Base-by-base conservation (phyloP, 2,329 filamentous ascomycete species). In the Tympanopsis confertula region DNA sequence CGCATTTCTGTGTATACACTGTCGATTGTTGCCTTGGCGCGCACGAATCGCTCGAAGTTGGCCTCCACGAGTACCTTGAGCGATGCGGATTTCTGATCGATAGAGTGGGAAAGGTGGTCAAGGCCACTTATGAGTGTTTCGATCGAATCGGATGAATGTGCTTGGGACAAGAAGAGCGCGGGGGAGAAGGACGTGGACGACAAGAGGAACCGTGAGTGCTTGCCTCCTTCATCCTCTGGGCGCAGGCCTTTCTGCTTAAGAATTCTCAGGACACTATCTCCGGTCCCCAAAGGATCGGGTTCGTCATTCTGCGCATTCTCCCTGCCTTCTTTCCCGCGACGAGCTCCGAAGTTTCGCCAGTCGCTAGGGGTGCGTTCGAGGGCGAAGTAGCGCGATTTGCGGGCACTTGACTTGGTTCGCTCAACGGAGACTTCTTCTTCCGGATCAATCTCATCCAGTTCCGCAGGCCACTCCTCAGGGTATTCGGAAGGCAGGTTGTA, bases 1-100 rank as follows among this genome's bases (percentile, higher is more conserved):
- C 57, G 82, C 81, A 86, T 86, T 51, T 85, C 81, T 14, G 70
- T 81, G 55, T 86, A 86, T 24, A 86, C 81, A 50, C 79, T 80
- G 54, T 86, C 81, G 40, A 86, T 85, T 2, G 79, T 84, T 20
- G 79, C 75, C 57, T 86, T 86, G 18, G 81, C 81, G 37, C 75
- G 69, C 13, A 86, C 81, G 56, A 86, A 86, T 43, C 79, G 76
- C 53, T 86, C 81, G 49, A 86, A 86, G 52, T 86, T 86, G 39
- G 76, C 78, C 53, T 85, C 81, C 7, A 86, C 81, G 32, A 86
- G 63, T 3, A 81, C 71, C 50, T 85, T 86, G 42, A 86, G 62
- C 4, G 78, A 82, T 1, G 79, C 80, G 1, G 78, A 83, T 53
- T 86, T 85, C 54, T 84, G 75, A 47, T 85, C 81, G 45, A 86